phyloP scores from a whole-genome alignment of 148 eudicot species.

The Arbutus unedo region DNA sequence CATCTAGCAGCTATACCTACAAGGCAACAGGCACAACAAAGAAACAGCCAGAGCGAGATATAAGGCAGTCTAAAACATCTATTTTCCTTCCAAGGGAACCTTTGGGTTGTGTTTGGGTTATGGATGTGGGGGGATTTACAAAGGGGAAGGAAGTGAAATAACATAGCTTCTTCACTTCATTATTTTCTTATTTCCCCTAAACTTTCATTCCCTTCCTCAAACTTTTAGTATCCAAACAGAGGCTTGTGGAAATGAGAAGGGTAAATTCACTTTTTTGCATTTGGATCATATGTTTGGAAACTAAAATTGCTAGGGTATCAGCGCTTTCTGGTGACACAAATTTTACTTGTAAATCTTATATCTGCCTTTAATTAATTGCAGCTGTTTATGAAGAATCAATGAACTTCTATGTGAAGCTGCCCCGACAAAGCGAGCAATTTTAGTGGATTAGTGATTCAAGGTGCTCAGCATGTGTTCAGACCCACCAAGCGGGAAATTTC shows the following conservation, averaged over 20 bases:
- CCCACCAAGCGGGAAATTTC: background rate
- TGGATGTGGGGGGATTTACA: background rate
- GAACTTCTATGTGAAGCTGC: conserved; percentile 10
- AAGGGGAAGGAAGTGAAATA: background rate
- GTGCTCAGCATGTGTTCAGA: conserved; percentile 13
- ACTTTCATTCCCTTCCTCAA: background rate
- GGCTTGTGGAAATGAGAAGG: background rate
- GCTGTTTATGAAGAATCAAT: conserved; percentile 14
- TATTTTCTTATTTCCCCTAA: too few relatives aligned
- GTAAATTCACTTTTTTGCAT: too few relatives aligned
- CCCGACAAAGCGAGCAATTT: background rate
- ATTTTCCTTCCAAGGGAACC: background rate
- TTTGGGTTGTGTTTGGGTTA: background rate
- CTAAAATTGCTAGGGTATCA: background rate
- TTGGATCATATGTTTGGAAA: background rate
- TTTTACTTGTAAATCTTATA: background rate
- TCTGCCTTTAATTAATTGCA: background rate
- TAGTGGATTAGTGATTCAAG: conserved; percentile 2
- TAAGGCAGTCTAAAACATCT: too few relatives aligned
- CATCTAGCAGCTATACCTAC: too few relatives aligned
- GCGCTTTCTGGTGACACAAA: background rate
- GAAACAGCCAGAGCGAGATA: too few relatives aligned
- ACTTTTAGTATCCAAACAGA: background rate
- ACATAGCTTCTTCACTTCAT: too few relatives aligned
- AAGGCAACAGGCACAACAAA: too few relatives aligned